Evolutionary conservation across 1,284 basidiomycete genomes (phyloP).

Genomic region (Pyrrhoderma noxium): DNA sequence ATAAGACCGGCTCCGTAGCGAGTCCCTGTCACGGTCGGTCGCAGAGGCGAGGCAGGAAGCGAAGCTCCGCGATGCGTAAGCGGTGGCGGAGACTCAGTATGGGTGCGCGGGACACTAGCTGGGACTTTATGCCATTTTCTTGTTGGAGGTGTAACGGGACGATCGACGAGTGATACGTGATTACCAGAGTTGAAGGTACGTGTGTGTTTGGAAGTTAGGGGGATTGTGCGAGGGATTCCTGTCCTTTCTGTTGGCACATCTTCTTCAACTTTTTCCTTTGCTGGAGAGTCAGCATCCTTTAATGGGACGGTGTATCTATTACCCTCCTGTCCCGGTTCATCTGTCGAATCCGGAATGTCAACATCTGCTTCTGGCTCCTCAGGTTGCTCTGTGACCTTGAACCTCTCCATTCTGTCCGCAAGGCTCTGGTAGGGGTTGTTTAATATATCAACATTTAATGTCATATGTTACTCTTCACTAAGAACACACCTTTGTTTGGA

Average conservation of each 20-base stretch:
- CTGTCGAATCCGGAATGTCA: background rate
- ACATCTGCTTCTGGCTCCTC: background rate
- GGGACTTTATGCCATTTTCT: too few relatives aligned
- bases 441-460: too few relatives aligned
- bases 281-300: background rate
- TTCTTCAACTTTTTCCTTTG: background rate
- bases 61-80: constrained; percentile 18
- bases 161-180: constrained; percentile 6
- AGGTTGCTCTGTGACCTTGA: background rate
- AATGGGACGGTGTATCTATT: background rate
- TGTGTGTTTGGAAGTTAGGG: constrained; percentile 21
- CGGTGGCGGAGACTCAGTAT: background rate
- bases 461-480: too few relatives aligned
- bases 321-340: background rate
- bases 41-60: constrained; percentile 29
- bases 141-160: background rate
- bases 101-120: background rate
- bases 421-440: background rate
- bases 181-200: constrained; percentile 10
- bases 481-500: constrained; percentile 1
- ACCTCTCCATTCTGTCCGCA: constrained; percentile 3
- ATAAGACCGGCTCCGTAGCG: constrained; percentile 42
- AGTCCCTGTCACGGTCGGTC: constrained; percentile 39
- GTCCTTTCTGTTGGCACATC: background rate
- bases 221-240: constrained; percentile 16